Evolutionary conservation across 441 rosid genomes (phyloP).

Genomic region (Populus trichocarpa): DNA sequence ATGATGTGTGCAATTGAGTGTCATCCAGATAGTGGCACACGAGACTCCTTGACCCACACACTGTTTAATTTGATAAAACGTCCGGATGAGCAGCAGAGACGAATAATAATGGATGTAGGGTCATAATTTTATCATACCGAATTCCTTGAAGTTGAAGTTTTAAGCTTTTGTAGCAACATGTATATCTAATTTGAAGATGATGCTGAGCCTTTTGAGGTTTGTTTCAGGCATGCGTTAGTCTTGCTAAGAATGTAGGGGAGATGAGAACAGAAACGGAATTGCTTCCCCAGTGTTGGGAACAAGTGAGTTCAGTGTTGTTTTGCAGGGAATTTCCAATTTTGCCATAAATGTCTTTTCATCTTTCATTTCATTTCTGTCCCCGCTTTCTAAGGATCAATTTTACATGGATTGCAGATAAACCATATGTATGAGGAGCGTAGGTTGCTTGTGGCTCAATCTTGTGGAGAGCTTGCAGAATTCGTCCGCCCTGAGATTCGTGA

Average conservation of each 20-base stretch:
- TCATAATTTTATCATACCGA: slow-evolving; percentile 6
- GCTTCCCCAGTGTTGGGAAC: slow-evolving; percentile 99
- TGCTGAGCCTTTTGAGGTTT: slow-evolving; percentile 26
- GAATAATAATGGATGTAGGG: slow-evolving; percentile 93
- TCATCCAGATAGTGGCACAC: slow-evolving; percentile 73
- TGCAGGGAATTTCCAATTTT: slow-evolving; percentile 19
- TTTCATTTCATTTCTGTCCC: not conserved
- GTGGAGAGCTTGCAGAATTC: slow-evolving; percentile 95
- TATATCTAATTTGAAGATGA: slow-evolving; percentile 20
- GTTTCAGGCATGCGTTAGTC: slow-evolving; percentile 88
- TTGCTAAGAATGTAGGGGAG: slow-evolving; percentile 94
- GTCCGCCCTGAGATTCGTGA: slow-evolving; percentile 95
- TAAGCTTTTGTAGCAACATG: slow-evolving; percentile 14
- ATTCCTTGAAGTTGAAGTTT: slow-evolving; percentile 16
- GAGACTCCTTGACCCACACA: slow-evolving; percentile 95
- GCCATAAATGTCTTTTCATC: slow-evolving; percentile 6
- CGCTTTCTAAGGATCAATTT: slow-evolving; percentile 3
- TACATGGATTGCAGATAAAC: slow-evolving; percentile 60
- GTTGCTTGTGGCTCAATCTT: slow-evolving; percentile 96
- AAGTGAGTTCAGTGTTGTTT: slow-evolving; percentile 49
- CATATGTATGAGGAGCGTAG: slow-evolving; percentile 98
- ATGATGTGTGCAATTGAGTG: slow-evolving; percentile 99
- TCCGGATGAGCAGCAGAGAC: slow-evolving; percentile 96
- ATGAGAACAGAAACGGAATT: slow-evolving; percentile 98
- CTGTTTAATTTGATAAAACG: slow-evolving; percentile 94